Evolutionary conservation across 2,329 filamentous ascomycete genomes (phyloP).

Genomic region (Claviceps fusiformis): DNA sequence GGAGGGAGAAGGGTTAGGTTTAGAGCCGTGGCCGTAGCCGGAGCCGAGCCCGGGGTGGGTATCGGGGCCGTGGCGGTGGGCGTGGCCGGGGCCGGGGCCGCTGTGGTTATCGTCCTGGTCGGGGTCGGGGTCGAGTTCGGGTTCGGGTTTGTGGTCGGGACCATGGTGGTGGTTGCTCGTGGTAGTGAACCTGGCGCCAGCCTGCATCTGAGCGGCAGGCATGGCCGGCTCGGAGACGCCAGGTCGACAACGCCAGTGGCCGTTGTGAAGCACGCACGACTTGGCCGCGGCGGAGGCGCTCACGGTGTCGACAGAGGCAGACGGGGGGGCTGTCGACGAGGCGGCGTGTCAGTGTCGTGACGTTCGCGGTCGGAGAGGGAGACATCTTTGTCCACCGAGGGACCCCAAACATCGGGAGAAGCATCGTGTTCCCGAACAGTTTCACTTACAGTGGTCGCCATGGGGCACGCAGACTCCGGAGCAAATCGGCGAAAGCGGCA

Average conservation of each 20-base stretch:
- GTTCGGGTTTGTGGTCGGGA: too few relatives aligned
- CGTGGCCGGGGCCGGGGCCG: too few relatives aligned
- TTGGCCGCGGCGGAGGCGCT: slow-evolving; percentile 1
- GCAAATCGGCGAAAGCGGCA: slow-evolving; percentile 10
- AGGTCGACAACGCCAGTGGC: slow-evolving; percentile 8
- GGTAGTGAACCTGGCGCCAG: background rate
- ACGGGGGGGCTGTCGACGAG: background rate
- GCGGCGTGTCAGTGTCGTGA: slow-evolving; percentile 9
- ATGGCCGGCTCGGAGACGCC: slow-evolving; percentile 6
- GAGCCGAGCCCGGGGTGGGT: too few relatives aligned
- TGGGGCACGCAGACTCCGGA: slow-evolving; percentile 9
- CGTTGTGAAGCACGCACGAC: slow-evolving; percentile 5
- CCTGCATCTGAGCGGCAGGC: slow-evolving; percentile 4
- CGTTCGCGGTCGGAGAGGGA: background rate
- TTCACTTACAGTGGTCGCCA: slow-evolving; percentile 8
- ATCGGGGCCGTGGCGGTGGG: too few relatives aligned
- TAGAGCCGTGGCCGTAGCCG: too few relatives aligned
- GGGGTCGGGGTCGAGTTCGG: too few relatives aligned
- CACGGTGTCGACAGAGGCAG: background rate
- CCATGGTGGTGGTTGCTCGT: too few relatives aligned
- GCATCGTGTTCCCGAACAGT: background rate
- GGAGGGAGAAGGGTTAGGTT: too few relatives aligned
- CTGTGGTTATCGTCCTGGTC: too few relatives aligned
- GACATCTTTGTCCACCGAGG: background rate
- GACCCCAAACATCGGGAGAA: background rate